Percentiles rank a stretch among this genome's conserved stretches.
Conservation (phyloP, 768 basidiomycete species). For the Podaxis sp. region DNA sequence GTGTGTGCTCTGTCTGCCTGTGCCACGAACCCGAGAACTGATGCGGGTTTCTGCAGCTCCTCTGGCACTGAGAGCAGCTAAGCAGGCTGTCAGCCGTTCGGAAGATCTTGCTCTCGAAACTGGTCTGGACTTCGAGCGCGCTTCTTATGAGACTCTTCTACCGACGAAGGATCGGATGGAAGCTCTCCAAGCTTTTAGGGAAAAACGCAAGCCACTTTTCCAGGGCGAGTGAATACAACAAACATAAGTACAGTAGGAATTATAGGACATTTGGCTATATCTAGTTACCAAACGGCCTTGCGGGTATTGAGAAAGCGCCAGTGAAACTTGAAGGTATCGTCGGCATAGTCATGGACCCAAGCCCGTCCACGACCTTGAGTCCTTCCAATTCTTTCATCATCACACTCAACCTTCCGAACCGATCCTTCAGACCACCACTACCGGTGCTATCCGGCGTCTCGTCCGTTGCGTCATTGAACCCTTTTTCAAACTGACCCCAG, state of each 20-base stretch:
- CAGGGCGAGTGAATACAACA: constrained; percentile 62
- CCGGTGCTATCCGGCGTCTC: constrained; percentile 37
- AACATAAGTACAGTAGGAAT: constrained; percentile 21
- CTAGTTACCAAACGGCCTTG: constrained; percentile 41
- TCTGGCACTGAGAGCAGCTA: constrained; percentile 83
- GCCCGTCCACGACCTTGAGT: constrained; percentile 57
- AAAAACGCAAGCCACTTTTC: constrained; percentile 78
- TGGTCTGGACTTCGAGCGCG: constrained; percentile 91
- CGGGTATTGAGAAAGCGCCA: constrained; percentile 42
- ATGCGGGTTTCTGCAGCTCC: constrained; percentile 54
- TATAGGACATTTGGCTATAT: constrained; percentile 19
- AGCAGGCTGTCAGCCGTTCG: constrained; percentile 79
- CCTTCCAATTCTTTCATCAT: constrained; percentile 90
- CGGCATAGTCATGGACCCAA: constrained; percentile 49
- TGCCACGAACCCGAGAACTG: not conserved
- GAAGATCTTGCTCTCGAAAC: constrained; percentile 77
- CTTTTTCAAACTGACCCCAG: constrained; percentile 83
- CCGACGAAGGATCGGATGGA: constrained; percentile 75
- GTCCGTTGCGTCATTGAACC: constrained; percentile 61
- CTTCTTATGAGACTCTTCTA: constrained; percentile 79
- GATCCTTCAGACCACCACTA: constrained; percentile 53
- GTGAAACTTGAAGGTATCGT: constrained; percentile 51
- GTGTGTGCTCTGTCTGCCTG: constrained; percentile 32
- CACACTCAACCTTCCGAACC: constrained; percentile 71
- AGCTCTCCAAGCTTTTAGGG: constrained; percentile 82